Base-by-base conservation (phyloP, 257 asterid genomes). In the Fraxinus pennsylvanica region DNA sequence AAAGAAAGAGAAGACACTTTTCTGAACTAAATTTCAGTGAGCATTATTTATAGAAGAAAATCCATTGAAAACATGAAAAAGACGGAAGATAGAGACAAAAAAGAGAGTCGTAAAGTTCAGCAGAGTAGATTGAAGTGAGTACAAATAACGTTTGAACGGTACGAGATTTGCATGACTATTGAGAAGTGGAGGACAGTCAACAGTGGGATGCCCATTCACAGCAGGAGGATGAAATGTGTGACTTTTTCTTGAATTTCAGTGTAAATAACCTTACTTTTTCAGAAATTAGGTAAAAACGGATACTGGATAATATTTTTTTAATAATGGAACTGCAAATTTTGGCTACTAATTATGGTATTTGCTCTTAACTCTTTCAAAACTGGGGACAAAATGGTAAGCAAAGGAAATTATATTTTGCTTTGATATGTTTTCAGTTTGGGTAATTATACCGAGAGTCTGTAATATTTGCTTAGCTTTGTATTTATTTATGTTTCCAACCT, bases 121-220 rank as follows among this genome's bases (percentile, higher is more conserved):
- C 63, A 54, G 38, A 39, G 80, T 73, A 68, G 17, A 76, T 68
- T 72, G 76, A 72, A 75, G 43, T 22, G 32, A 29, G 25, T 15
- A 4, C 2, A 43, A 63, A 6, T 14, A 47, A 15, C n/a, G 36
- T 27, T 35, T 36, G 80, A 83, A 25, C 9, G 75, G 79, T 72
- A 41, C 79, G 80, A 73, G 86, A 86, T 9, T 68, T 78, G 83
- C 83, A 80, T 74, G 88, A 79, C 69, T 10, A 66, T 5, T 22
- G 6, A 29, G 45, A 30, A 12, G 71, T 47, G 79, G 73, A 68
- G 22, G 74, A 14, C 38, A 12, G 15, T 43, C 50, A 43, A 10
- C 50, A 57, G 84, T 66, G 33, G 33, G 71, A 57, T 54, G 36
- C 68, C 72, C 21, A 9, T 45, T 81, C 79, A 10, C 67, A 39